These are phyloP conservation scores for Malassezia japonica DNA, from an alignment of 1,284 basidiomycete genomes.

Conservation along the genomic window DNA sequence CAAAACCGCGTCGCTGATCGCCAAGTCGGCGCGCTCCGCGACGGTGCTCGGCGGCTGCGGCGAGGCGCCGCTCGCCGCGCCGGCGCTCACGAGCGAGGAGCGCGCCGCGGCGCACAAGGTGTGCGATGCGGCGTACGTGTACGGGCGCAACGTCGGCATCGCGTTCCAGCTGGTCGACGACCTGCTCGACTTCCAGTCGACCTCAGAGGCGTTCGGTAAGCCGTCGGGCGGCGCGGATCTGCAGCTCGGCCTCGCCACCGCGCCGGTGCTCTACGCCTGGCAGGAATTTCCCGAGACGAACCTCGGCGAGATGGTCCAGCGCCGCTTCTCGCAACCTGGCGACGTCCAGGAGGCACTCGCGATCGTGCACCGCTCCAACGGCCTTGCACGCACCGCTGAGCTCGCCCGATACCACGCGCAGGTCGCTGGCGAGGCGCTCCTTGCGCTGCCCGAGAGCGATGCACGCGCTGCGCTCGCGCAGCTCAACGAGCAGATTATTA, in stretches of 20 bases:
- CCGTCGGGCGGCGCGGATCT: slow-evolving; percentile 73
- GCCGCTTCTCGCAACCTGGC: slow-evolving; percentile 71
- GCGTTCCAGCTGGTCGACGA: slow-evolving; percentile 75
- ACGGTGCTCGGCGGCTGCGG: slow-evolving; percentile 78
- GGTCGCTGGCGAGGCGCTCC: slow-evolving; percentile 25
- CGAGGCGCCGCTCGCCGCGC: slow-evolving; percentile 53
- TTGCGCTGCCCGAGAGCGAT: slow-evolving; percentile 28
- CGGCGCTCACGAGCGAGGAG: slow-evolving; percentile 4
- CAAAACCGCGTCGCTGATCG: slow-evolving; percentile 92
- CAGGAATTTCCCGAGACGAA: slow-evolving; percentile 65
- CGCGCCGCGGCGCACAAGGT: slow-evolving; percentile 52
- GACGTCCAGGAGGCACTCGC: slow-evolving; percentile 67
- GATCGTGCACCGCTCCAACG: slow-evolving; percentile 29
- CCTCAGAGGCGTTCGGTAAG: slow-evolving; percentile 63
- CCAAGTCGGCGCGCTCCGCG: slow-evolving; percentile 78
- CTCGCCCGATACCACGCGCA: slow-evolving; percentile 38
- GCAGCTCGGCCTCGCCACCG: slow-evolving; percentile 76
- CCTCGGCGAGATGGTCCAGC: slow-evolving; percentile 61
- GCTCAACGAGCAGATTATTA: slow-evolving; percentile 35
- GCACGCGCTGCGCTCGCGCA: slow-evolving; percentile 35
- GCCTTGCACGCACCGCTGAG: slow-evolving; percentile 34
- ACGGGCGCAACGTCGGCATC: slow-evolving; percentile 74
- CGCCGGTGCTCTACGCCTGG: slow-evolving; percentile 86
- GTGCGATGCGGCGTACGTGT: slow-evolving; percentile 88
- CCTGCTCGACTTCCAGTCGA: slow-evolving; percentile 71